Base-by-base conservation (phyloP, 768 basidiomycete species). In the Phylloporus arenicola region DNA sequence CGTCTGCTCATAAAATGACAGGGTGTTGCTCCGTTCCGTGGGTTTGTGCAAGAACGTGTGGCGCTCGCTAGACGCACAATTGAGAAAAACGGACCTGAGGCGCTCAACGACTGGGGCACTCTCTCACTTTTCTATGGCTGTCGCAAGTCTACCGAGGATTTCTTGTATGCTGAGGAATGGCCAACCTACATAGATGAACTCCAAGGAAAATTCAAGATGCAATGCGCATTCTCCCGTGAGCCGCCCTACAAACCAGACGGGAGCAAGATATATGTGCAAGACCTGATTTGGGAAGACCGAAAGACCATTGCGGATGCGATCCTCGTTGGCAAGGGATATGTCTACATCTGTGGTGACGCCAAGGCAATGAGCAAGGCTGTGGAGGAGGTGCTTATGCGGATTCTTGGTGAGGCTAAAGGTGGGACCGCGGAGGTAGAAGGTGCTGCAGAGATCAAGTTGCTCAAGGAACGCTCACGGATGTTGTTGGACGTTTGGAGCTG, bases 21-120 rank as follows among this genome's bases (percentile, higher is more conserved):
- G 92, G 96, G 96, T 75, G 93, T 99, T 49, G 96, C 96, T 41
- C 96, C 96, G 9, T 99, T 99, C 90, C 89, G 96, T 54, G 96
- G 95, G 2, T 99, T 99, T 70, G 81, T 98, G 9, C 96, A 99
- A 71, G 96, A 99, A 68, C 91, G 96, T 58, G 86, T 99, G 38
- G 93, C 93, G 10, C 84, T 98, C 29, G 96, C 94, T 12, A 88
- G 90, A 54, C 92, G 92, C 53, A 89, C 93, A 0, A 78, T 93
- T 48, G 94, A 94, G 61, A 97, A 97, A 80, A 94, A 94, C 61
- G 95, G 95, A 8, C 80, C 85, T 9, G 90, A 94, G 52, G 94
- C 89, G 6, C 83, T 99, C 54, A 81, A 81, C 12, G 94, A 97
- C 68, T 99, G 96, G 96, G 96, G 95, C 37, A 82, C 77, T 43